These are phyloP conservation scores for Citropsis articulata DNA, from an alignment of 345 rosid species.

Conservation along the genomic window DNA sequence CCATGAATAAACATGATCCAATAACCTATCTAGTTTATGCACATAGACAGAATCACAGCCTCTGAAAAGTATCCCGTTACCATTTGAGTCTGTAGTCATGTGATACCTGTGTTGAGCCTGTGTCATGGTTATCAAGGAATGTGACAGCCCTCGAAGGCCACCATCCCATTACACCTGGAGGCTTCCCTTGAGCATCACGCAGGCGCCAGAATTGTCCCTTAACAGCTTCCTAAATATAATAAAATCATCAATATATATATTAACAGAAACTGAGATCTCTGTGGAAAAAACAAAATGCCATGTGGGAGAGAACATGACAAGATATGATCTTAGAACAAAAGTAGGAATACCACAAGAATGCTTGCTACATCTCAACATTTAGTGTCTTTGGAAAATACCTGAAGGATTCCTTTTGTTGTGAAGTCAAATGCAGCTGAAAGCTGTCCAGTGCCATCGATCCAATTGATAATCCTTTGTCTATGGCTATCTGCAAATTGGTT, in stretches of 20 bases:
- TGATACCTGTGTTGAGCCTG: conserved; percentile 87
- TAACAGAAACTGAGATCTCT: neutral
- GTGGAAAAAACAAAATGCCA: neutral
- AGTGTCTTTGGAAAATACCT: conserved; percentile 38
- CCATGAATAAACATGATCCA: neutral
- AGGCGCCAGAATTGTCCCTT: conserved; percentile 87
- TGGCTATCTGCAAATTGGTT: conserved; percentile 58
- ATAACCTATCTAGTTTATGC: neutral
- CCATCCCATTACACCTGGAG: conserved; percentile 92
- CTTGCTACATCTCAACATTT: neutral
- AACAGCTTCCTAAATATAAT: conserved; percentile 66
- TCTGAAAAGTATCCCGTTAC: neutral
- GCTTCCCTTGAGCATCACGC: conserved; percentile 79
- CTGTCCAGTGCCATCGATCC: conserved; percentile 81
- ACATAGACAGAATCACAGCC: neutral
- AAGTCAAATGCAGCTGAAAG: conserved; percentile 87
- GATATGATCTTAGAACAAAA: neutral
- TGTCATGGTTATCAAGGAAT: conserved; percentile 87
- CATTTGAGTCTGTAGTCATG: neutral
- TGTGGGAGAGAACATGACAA: neutral
- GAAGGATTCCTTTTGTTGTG: conserved; percentile 87
- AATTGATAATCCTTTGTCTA: conserved; percentile 74
- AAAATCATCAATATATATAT: conserved; percentile 6
- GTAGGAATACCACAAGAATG: neutral
- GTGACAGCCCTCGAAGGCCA: conserved; percentile 96